These are phyloP conservation scores for Talinum fruticosum DNA, from an alignment of 148 eudicot genomes.

Conservation along the genomic window DNA sequence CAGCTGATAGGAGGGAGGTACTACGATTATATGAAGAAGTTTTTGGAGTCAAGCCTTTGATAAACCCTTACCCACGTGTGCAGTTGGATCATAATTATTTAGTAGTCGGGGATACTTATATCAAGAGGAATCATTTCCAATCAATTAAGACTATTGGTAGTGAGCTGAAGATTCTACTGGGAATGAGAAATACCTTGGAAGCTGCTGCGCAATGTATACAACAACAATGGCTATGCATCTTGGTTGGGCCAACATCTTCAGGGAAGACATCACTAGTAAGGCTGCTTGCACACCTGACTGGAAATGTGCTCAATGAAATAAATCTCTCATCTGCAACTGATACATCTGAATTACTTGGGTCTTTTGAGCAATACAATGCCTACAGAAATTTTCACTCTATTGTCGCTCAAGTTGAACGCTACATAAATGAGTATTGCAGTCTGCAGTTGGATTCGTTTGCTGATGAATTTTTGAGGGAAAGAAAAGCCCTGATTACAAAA, in stretches of 20 bases:
- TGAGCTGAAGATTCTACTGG: slow-evolving; percentile 72
- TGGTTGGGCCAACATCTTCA: slow-evolving; percentile 88
- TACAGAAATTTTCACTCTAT: slow-evolving; percentile 61
- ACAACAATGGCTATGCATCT: slow-evolving; percentile 82
- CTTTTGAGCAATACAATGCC: slow-evolving; percentile 93
- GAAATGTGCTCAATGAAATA: slow-evolving; percentile 78
- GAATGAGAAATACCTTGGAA: slow-evolving; percentile 65
- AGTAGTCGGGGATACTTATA: slow-evolving; percentile 49
- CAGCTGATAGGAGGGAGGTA: slow-evolving; percentile 68
- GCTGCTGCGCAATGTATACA: slow-evolving; percentile 73
- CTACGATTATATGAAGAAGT: slow-evolving; percentile 60
- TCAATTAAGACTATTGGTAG: slow-evolving; percentile 35
- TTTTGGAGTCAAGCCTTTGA: slow-evolving; percentile 51
- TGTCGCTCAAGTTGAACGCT: slow-evolving; percentile 54
- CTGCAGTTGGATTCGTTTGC: slow-evolving; percentile 48
- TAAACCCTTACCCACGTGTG: slow-evolving; percentile 69
- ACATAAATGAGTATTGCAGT: slow-evolving; percentile 66
- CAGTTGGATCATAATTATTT: slow-evolving; percentile 57
- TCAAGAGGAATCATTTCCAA: slow-evolving; percentile 49
- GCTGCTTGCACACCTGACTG: slow-evolving; percentile 77
- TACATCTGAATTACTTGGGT: slow-evolving; percentile 89
- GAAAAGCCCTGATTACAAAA: slow-evolving; percentile 42
- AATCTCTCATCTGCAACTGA: slow-evolving; percentile 95
- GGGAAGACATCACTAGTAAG: slow-evolving; percentile 87
- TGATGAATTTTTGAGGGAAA: slow-evolving; percentile 37